A percentile compares a stretch with the other conserved stretches of the same genome.
These are phyloP conservation scores for Blastocrithidia nonstop DNA, from an alignment of 208 protist species.

Conservation along the genomic window DNA sequence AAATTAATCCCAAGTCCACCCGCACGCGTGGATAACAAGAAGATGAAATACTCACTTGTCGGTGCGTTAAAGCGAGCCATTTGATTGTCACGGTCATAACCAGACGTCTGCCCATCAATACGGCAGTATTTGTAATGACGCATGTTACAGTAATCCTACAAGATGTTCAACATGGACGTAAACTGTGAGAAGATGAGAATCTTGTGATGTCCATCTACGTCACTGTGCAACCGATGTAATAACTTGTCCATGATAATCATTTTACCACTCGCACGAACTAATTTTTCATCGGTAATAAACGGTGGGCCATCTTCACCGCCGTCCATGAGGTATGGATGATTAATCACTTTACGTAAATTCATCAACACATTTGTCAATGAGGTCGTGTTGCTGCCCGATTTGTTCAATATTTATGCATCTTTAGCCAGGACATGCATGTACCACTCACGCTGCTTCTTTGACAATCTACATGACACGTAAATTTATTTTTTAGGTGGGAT, in stretches of 20 bases:
- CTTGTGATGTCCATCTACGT: constrained; percentile 70
- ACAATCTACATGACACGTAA: constrained; percentile 89
- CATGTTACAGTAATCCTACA: constrained; percentile 85
- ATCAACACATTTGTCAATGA: constrained; percentile 79
- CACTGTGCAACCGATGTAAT: constrained; percentile 53
- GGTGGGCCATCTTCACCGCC: constrained; percentile 85
- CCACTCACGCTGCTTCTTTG: constrained; percentile 88
- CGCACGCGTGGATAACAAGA: constrained; percentile 95
- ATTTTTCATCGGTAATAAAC: constrained; percentile 81
- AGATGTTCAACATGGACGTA: constrained; percentile 84
- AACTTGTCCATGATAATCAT: constrained; percentile 92
- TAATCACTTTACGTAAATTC: constrained; percentile 87
- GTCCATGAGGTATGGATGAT: constrained; percentile 94
- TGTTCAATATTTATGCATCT: constrained; percentile 91
- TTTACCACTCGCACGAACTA: constrained; percentile 88
- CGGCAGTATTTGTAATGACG: constrained; percentile 70
- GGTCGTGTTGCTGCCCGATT: constrained; percentile 32
- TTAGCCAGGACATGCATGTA: constrained; percentile 92
- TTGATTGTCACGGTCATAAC: constrained; percentile 74
- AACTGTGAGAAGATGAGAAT: constrained; percentile 99
- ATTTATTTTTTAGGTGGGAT: constrained; percentile 98
- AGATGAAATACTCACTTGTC: constrained; percentile 88
- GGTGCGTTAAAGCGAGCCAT: constrained; percentile 92
- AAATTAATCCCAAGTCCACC: constrained; percentile 98
- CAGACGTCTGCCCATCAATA: constrained; percentile 85